A percentile compares a stretch with the other conserved stretches of the same genome.
phyloP scores from a whole-genome alignment of 2,329 filamentous ascomycete species.

The Ceratocystis albifundus region DNA sequence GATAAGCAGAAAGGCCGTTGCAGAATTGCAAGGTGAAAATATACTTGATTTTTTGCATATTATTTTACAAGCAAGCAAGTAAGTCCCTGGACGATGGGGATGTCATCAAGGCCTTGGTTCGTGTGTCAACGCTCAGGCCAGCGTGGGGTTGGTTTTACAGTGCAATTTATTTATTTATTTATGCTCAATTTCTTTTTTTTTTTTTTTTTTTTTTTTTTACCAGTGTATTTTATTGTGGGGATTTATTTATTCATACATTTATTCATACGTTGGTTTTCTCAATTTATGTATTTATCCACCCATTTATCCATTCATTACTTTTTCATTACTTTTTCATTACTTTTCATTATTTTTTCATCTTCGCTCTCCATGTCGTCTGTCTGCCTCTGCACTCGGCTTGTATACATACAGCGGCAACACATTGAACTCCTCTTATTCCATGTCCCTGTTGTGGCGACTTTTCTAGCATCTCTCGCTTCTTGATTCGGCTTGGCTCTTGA shows the following conservation, averaged over 20 bases:
- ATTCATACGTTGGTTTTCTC: too few species aligned
- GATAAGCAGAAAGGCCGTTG: background rate
- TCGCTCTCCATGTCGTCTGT: too few species aligned
- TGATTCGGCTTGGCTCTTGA: too few species aligned
- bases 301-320: background rate
- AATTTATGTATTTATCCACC: background rate
- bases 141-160: background rate
- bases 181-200: too few species aligned
- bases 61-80: background rate
- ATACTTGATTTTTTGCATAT: background rate
- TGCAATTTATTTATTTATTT: background rate
- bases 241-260: background rate
- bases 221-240: background rate
- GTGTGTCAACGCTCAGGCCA: conserved; percentile 7
- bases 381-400: too few species aligned
- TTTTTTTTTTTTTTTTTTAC: too few species aligned
- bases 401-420: too few species aligned
- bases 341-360: too few species aligned
- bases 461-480: too few species aligned
- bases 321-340: background rate
- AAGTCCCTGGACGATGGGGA: background rate
- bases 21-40: background rate
- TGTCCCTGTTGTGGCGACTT: too few species aligned
- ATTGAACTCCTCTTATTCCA: too few species aligned
- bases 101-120: conserved; percentile 8